phyloP scores from a whole-genome alignment of 257 asterid genomes.

The Ehretia macrophylla region DNA sequence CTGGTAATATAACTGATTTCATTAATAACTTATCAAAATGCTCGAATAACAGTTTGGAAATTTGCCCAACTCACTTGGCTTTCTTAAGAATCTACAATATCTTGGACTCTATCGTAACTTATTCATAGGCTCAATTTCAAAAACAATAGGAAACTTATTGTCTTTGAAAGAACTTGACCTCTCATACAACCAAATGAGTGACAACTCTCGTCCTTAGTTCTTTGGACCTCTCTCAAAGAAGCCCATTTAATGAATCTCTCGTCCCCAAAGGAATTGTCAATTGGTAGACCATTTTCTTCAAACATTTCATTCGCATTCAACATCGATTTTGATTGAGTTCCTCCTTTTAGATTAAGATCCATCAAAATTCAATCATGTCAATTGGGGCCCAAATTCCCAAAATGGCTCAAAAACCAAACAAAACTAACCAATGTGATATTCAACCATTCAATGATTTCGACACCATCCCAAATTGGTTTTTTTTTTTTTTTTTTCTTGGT shows the following conservation, averaged over 20 bases:
- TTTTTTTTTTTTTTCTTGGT: no score
- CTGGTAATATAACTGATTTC: slow-evolving; percentile 6
- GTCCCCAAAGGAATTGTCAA: slow-evolving; percentile 17
- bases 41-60: not conserved
- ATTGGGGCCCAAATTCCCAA: slow-evolving; percentile 22
- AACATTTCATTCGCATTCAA: slow-evolving; percentile 10
- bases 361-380: slow-evolving; percentile 15
- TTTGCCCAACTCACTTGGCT: slow-evolving; percentile 23
- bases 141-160: slow-evolving; percentile 5
- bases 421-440: slow-evolving; percentile 12
- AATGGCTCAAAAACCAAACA: slow-evolving; percentile 25
- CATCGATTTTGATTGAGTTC: slow-evolving; percentile 19
- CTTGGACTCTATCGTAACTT: slow-evolving; percentile 17
- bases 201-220: not conserved
- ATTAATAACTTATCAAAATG: not conserved
- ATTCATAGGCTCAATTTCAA: slow-evolving; percentile 8
- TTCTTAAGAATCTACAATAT: slow-evolving; percentile 13
- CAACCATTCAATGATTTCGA: slow-evolving; percentile 13
- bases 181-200: slow-evolving; percentile 2
- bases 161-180: slow-evolving; percentile 1
- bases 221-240: slow-evolving; percentile 3
- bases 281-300: slow-evolving; percentile 5
- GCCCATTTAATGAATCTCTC: slow-evolving; percentile 13
- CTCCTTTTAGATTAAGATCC: slow-evolving; percentile 21
- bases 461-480: slow-evolving; percentile 16